These are phyloP conservation scores for Delphinella strobiligena DNA, from an alignment of 2,329 filamentous ascomycete species.

Conservation along the genomic window DNA sequence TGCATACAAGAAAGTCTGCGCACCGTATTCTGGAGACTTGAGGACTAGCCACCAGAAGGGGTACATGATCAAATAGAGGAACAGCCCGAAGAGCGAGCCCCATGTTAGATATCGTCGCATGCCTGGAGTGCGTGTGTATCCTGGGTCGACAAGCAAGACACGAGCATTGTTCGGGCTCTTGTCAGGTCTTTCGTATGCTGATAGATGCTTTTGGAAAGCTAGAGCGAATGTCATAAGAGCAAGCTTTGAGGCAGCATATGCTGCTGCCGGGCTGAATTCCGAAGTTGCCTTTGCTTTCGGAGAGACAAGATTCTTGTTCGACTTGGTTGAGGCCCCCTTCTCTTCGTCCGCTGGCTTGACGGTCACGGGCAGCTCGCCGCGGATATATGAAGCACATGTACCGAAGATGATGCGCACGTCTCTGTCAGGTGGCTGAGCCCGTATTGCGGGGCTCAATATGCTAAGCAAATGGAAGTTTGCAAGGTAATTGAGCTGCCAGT, in stretches of 20 bases:
- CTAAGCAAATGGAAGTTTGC: conserved; percentile 91
- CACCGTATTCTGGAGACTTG: conserved; percentile 72
- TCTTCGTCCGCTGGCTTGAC: neutral
- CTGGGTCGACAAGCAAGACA: conserved; percentile 80
- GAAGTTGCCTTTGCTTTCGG: conserved; percentile 13
- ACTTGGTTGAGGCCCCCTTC: conserved; percentile 12
- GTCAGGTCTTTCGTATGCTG: conserved; percentile 73
- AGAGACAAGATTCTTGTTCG: no score
- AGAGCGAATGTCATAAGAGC: conserved; percentile 81
- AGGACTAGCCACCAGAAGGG: conserved; percentile 75
- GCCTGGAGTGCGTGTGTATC: conserved; percentile 72
- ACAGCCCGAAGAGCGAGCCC: conserved; percentile 69
- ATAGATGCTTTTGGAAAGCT: conserved; percentile 85
- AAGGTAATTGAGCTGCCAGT: conserved; percentile 91
- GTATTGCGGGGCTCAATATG: conserved; percentile 79
- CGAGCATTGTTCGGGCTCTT: conserved; percentile 68
- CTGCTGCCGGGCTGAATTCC: conserved; percentile 30
- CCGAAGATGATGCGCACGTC: conserved; percentile 82
- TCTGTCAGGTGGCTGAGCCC: conserved; percentile 83
- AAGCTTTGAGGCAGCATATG: conserved; percentile 44
- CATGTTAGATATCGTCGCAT: conserved; percentile 77
- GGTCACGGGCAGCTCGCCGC: conserved; percentile 48
- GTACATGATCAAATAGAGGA: conserved; percentile 67
- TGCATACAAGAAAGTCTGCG: conserved; percentile 76
- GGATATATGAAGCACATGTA: conserved; percentile 81